Conservation (phyloP, 371 early-diverging fungal species). For the Syncephalastrum contaminatum region DNA sequence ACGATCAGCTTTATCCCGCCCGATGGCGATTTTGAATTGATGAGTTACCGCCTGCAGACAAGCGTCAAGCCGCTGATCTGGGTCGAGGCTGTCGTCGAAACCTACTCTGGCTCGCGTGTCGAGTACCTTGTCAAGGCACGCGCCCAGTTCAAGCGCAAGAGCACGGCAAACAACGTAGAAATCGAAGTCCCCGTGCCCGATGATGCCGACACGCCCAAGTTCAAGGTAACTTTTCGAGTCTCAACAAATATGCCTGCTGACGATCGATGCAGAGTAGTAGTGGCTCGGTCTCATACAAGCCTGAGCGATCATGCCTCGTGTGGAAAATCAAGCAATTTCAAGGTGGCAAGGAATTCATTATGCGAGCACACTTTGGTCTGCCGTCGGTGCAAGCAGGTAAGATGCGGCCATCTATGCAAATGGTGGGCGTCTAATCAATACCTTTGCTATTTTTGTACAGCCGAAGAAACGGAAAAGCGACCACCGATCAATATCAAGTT, state of each 20-base stretch:
- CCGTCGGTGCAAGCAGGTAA: slow-evolving; percentile 91
- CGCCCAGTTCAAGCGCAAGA: slow-evolving; percentile 95
- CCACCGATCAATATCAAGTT: slow-evolving; percentile 97
- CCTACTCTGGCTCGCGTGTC: slow-evolving; percentile 88
- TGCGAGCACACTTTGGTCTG: slow-evolving; percentile 96
- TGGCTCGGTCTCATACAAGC: slow-evolving; percentile 92
- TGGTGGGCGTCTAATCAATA: no score
- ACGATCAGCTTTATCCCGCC: slow-evolving; percentile 94
- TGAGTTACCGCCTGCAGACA: slow-evolving; percentile 96
- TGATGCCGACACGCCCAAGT: slow-evolving; percentile 96
- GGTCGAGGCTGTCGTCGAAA: slow-evolving; percentile 94
- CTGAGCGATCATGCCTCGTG: slow-evolving; percentile 90
- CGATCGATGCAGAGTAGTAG: slow-evolving; percentile 59
- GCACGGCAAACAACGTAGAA: slow-evolving; percentile 97
- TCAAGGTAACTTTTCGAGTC: slow-evolving; percentile 65
- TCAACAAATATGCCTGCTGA: not conserved
- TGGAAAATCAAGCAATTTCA: slow-evolving; percentile 99
- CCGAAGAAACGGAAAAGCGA: slow-evolving; percentile 90
- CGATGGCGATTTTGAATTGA: slow-evolving; percentile 98
- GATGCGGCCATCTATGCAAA: slow-evolving; percentile 3
- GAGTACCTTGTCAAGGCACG: slow-evolving; percentile 97
- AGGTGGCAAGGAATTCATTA: slow-evolving; percentile 94
- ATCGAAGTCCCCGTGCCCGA: slow-evolving; percentile 96
- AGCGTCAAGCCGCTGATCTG: slow-evolving; percentile 94
- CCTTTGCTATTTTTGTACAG: no score